A percentile compares a stretch with the other conserved stretches of the same genome.
Evolutionary conservation across 768 basidiomycete species (phyloP).

Genomic region (Boletus insuetus): DNA sequence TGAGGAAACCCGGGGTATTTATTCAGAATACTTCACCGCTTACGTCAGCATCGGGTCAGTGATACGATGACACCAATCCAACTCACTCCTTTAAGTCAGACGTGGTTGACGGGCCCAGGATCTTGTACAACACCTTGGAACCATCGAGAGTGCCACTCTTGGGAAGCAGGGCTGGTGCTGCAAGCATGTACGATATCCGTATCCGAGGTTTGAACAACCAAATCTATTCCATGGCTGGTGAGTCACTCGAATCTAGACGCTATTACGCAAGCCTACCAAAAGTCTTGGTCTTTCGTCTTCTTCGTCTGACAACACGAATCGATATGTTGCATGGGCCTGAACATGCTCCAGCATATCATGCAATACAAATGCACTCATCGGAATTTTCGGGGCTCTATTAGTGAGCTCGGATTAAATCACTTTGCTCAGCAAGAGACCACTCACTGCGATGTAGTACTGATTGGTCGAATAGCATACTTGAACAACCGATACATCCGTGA

Average conservation of each 20-base stretch:
- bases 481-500: constrained; percentile 63
- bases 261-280: constrained; percentile 49
- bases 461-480: constrained; percentile 81
- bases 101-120: constrained; percentile 57
- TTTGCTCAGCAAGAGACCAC: constrained; percentile 28
- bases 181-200: constrained; percentile 67
- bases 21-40: constrained; percentile 46
- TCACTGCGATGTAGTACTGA: constrained; percentile 60
- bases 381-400: constrained; percentile 41
- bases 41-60: not conserved
- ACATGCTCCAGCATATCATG: constrained; percentile 91
- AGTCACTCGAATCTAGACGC: not conserved
- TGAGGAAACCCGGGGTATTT: constrained; percentile 82
- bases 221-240: constrained; percentile 45
- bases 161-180: constrained; percentile 53
- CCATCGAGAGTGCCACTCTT: constrained; percentile 61
- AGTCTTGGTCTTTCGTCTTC: constrained; percentile 78
- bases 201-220: constrained; percentile 96
- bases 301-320: constrained; percentile 86
- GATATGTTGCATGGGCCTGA: constrained; percentile 89
- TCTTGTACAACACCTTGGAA: constrained; percentile 85
- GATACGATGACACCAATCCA: not conserved
- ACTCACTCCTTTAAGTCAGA: constrained; percentile 30
- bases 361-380: constrained; percentile 85
- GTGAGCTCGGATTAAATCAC: not conserved